Evolutionary conservation across 768 basidiomycete species (phyloP).

Genomic region (Lactifluus volemus): DNA sequence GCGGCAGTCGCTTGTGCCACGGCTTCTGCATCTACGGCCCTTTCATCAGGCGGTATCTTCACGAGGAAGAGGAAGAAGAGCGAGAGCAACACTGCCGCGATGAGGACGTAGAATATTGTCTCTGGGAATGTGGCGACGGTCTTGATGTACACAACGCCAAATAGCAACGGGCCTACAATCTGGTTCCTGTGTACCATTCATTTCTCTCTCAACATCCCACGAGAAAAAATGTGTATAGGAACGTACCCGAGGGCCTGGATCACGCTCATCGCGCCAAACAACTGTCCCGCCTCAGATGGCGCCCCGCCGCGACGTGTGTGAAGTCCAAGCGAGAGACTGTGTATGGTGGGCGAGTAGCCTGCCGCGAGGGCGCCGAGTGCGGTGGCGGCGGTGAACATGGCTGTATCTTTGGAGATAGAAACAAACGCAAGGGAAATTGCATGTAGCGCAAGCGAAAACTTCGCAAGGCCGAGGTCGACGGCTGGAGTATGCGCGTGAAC

Average conservation of each 20-base stretch:
- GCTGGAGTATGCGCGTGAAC: slow-evolving; percentile 25
- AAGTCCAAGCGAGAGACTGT: slow-evolving; percentile 64
- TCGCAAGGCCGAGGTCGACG: slow-evolving; percentile 67
- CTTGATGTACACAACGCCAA: slow-evolving; percentile 58
- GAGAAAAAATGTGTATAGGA: background rate
- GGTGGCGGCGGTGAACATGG: slow-evolving; percentile 43
- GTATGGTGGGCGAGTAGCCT: slow-evolving; percentile 57
- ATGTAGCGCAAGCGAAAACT: slow-evolving; percentile 39
- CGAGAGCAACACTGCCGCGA: slow-evolving; percentile 32
- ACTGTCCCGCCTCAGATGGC: slow-evolving; percentile 49
- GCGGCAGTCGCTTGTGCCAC: background rate
- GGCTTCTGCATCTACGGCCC: background rate
- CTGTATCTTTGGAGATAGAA: slow-evolving; percentile 36
- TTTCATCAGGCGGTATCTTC: slow-evolving; percentile 26
- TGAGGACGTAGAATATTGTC: slow-evolving; percentile 57
- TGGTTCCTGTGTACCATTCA: slow-evolving; percentile 33
- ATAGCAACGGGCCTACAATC: slow-evolving; percentile 64
- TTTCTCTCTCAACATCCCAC: background rate
- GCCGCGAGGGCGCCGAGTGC: slow-evolving; percentile 48
- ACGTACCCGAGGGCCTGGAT: slow-evolving; percentile 56
- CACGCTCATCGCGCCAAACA: slow-evolving; percentile 78
- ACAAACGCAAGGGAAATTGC: slow-evolving; percentile 36
- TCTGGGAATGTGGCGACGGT: slow-evolving; percentile 66
- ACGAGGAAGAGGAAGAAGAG: slow-evolving; percentile 42
- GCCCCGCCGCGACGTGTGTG: slow-evolving; percentile 43